Conservation (phyloP, 2,329 filamentous ascomycete species). For the Lachnellula subtilissima region DNA sequence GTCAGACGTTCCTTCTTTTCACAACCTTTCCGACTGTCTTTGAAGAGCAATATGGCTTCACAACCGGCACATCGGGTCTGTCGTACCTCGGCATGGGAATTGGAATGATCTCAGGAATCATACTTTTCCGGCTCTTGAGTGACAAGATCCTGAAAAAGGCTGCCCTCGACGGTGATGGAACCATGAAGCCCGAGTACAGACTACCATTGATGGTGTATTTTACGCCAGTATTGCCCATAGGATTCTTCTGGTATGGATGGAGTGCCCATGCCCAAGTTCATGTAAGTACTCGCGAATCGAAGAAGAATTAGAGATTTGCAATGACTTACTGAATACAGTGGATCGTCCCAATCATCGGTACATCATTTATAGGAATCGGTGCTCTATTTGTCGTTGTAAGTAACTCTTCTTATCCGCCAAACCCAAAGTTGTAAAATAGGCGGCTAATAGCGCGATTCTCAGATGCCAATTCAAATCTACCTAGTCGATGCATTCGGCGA, state of each 20-base stretch:
- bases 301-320: background rate
- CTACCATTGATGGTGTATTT: conserved; percentile 38
- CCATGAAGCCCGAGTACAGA: conserved; percentile 35
- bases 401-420: too few species aligned
- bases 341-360: conserved; percentile 41
- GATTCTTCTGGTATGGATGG: conserved; percentile 44
- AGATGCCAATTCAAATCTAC: conserved; percentile 35
- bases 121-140: conserved; percentile 17
- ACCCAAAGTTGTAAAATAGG: background rate
- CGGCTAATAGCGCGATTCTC: background rate
- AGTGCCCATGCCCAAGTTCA: conserved; percentile 33
- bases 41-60: conserved; percentile 32
- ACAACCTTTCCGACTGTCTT: conserved; percentile 36
- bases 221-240: conserved; percentile 35
- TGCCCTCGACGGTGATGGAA: conserved; percentile 35
- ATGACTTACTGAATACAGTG: conserved; percentile 21
- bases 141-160: conserved; percentile 39
- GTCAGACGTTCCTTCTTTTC: conserved; percentile 34
- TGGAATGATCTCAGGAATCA: conserved; percentile 25
- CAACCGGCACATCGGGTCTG: conserved; percentile 31
- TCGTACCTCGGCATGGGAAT: conserved; percentile 31
- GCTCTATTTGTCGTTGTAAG: conserved; percentile 3
- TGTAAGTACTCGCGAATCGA: background rate
- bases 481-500: conserved; percentile 32
- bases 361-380: conserved; percentile 34